phyloP scores from a whole-genome alignment of 73 alveolate species.

The Stentor roeselii region DNA sequence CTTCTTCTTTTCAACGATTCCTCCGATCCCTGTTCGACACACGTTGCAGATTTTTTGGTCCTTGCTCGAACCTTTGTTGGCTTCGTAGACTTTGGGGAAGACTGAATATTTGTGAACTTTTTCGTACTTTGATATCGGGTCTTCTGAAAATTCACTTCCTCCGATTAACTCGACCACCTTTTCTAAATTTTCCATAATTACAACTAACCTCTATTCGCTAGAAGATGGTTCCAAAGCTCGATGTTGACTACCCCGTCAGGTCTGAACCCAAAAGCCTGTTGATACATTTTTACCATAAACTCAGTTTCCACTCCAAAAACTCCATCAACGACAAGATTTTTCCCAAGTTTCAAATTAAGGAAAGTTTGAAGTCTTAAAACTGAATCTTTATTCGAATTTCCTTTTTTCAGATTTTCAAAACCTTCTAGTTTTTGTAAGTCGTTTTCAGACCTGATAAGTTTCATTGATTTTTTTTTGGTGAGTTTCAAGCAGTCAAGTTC shows the following conservation, averaged over 20 bases:
- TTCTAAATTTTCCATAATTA: neutral
- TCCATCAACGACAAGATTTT: neutral
- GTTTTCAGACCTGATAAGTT: neutral
- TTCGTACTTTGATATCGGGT: neutral
- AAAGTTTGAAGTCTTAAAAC: neutral
- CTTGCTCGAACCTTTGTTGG: neutral
- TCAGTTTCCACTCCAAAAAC: neutral
- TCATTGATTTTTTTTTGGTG: neutral
- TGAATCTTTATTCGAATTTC: neutral
- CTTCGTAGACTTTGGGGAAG: neutral
- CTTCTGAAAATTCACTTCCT: neutral
- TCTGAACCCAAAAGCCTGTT: neutral
- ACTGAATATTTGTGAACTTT: neutral
- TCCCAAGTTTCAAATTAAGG: neutral
- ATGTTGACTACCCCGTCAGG: constrained; percentile 5
- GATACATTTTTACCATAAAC: neutral
- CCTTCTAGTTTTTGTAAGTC: neutral
- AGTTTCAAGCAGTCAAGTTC: neutral
- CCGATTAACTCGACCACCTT: neutral
- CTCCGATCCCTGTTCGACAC: neutral
- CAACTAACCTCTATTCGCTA: too few species aligned
- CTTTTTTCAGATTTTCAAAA: neutral
- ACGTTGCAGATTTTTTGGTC: constrained; percentile 6
- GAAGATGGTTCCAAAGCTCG: neutral
- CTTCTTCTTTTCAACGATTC: neutral